phyloP scores from a whole-genome alignment of 129 eudicot species.

The Calendula officinalis region DNA sequence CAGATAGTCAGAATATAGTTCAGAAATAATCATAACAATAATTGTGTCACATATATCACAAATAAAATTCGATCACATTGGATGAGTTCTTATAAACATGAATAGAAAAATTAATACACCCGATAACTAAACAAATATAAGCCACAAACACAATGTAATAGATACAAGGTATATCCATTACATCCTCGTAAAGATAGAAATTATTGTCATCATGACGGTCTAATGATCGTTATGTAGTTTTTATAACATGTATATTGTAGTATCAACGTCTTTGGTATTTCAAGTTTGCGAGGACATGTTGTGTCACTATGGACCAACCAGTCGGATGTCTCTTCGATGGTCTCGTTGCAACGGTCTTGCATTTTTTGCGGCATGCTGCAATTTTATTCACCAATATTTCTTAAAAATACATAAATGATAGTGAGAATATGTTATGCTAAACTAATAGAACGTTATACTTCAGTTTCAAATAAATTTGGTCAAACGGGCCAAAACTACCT shows the following conservation, averaged over 20 bases:
- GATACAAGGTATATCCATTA: too few species aligned
- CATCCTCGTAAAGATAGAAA: neutral
- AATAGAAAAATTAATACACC: too few species aligned
- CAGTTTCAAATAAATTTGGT: neutral
- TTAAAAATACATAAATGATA: too few species aligned
- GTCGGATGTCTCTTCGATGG: slow-evolving; percentile 41
- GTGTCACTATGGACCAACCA: slow-evolving; percentile 33
- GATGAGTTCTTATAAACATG: too few species aligned
- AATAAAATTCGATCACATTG: too few species aligned
- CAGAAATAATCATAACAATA: too few species aligned
- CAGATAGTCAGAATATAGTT: too few species aligned
- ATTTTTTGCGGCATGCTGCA: slow-evolving; percentile 62
- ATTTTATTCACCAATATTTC: neutral
- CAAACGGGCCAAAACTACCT: neutral
- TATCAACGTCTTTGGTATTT: neutral
- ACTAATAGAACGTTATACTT: neutral
- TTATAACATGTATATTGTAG: neutral
- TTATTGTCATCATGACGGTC: neutral
- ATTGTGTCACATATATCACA: too few species aligned
- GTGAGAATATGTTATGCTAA: too few species aligned
- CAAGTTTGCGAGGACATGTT: neutral
- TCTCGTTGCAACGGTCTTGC: slow-evolving; percentile 76
- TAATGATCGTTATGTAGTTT: neutral
- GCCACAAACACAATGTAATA: too few species aligned
- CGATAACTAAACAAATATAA: too few species aligned